Evolutionary conservation across 352 stramenopile genomes (phyloP), one percentile per base, ranked within the genome.

Genomic region (Pythium insidiosum): DNA sequence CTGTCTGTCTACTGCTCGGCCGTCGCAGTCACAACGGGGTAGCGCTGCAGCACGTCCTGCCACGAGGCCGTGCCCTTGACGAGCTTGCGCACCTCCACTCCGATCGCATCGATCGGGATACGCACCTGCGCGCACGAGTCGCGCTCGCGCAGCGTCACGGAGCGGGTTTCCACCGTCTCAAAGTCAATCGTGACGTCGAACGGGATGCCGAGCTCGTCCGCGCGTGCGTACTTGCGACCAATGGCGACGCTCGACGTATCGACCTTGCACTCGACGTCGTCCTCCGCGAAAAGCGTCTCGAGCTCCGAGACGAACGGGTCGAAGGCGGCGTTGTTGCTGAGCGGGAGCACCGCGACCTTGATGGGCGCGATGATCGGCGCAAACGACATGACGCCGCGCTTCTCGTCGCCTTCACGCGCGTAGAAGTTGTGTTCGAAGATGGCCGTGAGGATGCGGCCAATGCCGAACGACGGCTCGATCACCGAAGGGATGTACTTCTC

Each of bases 181-280:
- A 98, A 99, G 74, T 99, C 97, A 47, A 99, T 96, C 22, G 97
- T 99, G 33, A 99, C 84, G 33, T 78, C 95, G 68, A 99, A 99
- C 33, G 96, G 96, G 34, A 99, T 90, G 63, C 97, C 97, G 35
- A 99, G 67, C 77, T 99, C 97, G 70, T 99, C 95, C 4, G 87
- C 68, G 50, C 96, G 94, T 21, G 95, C 90, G 76, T 99, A 99
- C 62, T 88, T 91, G 57, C 94, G 84, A 62, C 96, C 96, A 47
- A 99, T 95, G 23, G 95, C 88, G 21, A 95, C 92, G 46, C 90
- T 95, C 40, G 88, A 97, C 42, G 95, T 93, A 69, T 99, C 96
- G 26, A 97, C 84, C 64, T 96, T 97, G 59, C 80, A 96, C 48
- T 94, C 73, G 36, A 92, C 41, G 38, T 76, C 66, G 44, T 79